Evolutionary conservation across 176 grass and related monocot genomes (phyloP).

Genomic region (Musa schizocarpa): DNA sequence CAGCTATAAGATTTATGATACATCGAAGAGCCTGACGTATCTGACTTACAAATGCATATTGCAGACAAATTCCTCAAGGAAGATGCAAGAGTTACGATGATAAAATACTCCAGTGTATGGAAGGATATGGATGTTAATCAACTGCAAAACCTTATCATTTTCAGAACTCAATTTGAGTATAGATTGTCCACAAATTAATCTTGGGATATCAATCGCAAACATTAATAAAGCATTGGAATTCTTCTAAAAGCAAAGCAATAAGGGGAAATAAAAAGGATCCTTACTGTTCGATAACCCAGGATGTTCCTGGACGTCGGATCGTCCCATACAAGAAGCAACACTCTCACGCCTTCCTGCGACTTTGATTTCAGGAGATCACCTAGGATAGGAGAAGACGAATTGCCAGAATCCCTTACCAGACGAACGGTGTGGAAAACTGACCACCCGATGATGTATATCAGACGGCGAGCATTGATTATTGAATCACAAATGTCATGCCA

Average conservation of each 20-base stretch:
- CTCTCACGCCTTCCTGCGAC: slow-evolving; percentile 67
- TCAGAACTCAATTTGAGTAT: too few species aligned
- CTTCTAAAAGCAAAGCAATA: neutral
- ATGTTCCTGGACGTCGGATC: slow-evolving; percentile 67
- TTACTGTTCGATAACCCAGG: slow-evolving; percentile 31
- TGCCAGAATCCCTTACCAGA: slow-evolving; percentile 35
- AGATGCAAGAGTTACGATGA: neutral
- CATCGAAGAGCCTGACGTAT: neutral
- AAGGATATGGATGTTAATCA: neutral
- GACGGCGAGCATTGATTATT: slow-evolving; percentile 49
- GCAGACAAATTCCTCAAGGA: neutral
- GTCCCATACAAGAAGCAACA: slow-evolving; percentile 76
- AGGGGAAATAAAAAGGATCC: neutral
- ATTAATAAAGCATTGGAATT: neutral
- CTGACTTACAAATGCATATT: neutral
- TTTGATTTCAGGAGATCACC: slow-evolving; percentile 68
- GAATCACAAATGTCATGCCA: slow-evolving; percentile 73
- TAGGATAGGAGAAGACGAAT: slow-evolving; percentile 7
- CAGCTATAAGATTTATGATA: neutral
- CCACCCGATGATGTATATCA: slow-evolving; percentile 87
- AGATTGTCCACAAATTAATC: neutral
- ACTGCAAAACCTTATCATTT: neutral
- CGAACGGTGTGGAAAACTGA: slow-evolving; percentile 59
- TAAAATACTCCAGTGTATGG: neutral
- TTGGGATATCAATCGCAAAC: neutral